phyloP scores from a whole-genome alignment of 2,329 filamentous ascomycete species.

The Colletotrichum sp. region DNA sequence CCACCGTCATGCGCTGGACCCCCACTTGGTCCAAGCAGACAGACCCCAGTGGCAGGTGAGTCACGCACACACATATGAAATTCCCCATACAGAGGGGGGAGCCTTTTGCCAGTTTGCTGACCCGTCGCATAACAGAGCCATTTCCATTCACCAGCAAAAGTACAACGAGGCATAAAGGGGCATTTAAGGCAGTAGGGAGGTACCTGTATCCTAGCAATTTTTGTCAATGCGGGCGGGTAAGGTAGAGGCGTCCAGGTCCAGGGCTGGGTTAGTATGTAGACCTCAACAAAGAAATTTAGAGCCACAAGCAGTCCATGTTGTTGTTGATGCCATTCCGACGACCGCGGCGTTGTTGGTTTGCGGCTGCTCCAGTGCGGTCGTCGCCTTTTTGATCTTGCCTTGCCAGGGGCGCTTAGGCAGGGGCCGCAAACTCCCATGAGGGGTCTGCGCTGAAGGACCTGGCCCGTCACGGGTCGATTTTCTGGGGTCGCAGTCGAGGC shows the following conservation, averaged over 20 bases:
- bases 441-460: neutral
- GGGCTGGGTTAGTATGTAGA: conserved; percentile 12
- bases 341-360: neutral
- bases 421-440: neutral
- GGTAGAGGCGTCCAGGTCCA: conserved; percentile 18
- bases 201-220: conserved; percentile 16
- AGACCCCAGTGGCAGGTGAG: conserved; percentile 89
- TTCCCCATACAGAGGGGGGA: neutral
- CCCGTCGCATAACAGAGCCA: conserved; percentile 61
- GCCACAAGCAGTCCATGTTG: neutral
- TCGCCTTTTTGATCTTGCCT: neutral
- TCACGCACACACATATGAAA: conserved; percentile 18
- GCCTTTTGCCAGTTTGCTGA: conserved; percentile 2
- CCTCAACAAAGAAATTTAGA: conserved; percentile 16
- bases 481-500: neutral
- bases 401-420: neutral
- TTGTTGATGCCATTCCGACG: neutral
- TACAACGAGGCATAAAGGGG: conserved; percentile 58
- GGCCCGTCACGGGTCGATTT: neutral
- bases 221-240: conserved; percentile 17
- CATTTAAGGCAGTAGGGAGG: conserved; percentile 2
- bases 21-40: conserved; percentile 97
- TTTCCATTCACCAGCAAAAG: conserved; percentile 76
- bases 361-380: neutral
- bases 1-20: conserved; percentile 94